Conservation (phyloP, 257 asterid species). For the Nyctanthes arbortristis region DNA sequence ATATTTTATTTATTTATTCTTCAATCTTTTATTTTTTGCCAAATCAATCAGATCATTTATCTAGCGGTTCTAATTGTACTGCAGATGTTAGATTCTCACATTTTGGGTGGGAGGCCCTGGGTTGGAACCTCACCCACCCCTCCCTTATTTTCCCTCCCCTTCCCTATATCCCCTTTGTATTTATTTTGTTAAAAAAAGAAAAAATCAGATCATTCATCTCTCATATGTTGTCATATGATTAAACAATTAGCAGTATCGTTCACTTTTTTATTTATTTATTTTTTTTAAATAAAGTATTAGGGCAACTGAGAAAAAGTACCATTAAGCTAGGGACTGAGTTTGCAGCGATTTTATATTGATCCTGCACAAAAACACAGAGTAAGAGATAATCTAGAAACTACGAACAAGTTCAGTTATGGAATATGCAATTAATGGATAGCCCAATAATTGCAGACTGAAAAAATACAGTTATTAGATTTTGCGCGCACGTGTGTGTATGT, state of each 20-base stretch:
- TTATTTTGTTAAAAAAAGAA: too few species aligned
- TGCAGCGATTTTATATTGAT: constrained; percentile 46
- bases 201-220: background rate
- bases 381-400: background rate
- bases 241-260: background rate
- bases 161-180: too few species aligned
- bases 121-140: too few species aligned
- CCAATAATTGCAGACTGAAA: background rate
- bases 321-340: constrained; percentile 39
- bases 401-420: background rate
- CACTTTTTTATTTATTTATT: background rate
- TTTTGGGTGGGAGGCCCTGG: too few species aligned
- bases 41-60: background rate
- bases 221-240: background rate
- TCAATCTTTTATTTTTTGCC: background rate
- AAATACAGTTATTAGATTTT: background rate
- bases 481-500: too few species aligned
- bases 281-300: background rate
- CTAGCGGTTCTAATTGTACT: too few species aligned
- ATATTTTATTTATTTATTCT: background rate
- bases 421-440: constrained; percentile 1
- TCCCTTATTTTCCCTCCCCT: too few species aligned
- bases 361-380: constrained; percentile 39
- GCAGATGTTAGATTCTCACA: too few species aligned
- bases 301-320: constrained; percentile 36